These are phyloP conservation scores for Dothistroma septosporum DNA, from an alignment of 2,329 filamentous ascomycete species.

Conservation along the genomic window DNA sequence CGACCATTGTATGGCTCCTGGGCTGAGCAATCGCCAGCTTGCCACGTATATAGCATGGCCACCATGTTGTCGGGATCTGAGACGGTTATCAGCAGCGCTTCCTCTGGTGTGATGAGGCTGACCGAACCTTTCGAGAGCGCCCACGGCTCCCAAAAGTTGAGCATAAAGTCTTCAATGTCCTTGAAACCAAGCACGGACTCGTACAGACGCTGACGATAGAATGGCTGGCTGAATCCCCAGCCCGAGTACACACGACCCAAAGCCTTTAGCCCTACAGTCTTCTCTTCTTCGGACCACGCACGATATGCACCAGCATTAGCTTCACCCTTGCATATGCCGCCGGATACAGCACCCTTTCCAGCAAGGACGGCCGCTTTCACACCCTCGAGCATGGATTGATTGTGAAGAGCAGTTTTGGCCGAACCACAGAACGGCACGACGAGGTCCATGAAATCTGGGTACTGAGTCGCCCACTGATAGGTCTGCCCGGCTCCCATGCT, in stretches of 20 bases:
- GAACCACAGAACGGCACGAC: conserved; percentile 63
- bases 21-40: conserved; percentile 64
- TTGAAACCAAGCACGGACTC: conserved; percentile 62
- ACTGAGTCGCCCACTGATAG: conserved; percentile 38
- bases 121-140: conserved; percentile 58
- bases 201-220: conserved; percentile 69
- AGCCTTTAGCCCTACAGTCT: conserved; percentile 59
- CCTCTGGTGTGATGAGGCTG: neutral
- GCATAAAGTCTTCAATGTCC: conserved; percentile 68
- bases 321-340: conserved; percentile 48
- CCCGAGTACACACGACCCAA: conserved; percentile 67
- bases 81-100: conserved; percentile 4
- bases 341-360: conserved; percentile 53
- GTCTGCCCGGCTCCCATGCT: conserved; percentile 67
- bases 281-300: conserved; percentile 45
- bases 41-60: conserved; percentile 75
- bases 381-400: conserved; percentile 64
- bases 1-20: conserved; percentile 62
- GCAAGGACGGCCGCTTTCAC: conserved; percentile 59
- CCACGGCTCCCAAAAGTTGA: conserved; percentile 73
- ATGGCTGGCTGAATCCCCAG: conserved; percentile 75
- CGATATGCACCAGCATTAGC: conserved; percentile 33
- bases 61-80: conserved; percentile 70
- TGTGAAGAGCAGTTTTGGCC: conserved; percentile 62
- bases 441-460: conserved; percentile 58